Evolutionary conservation across 441 rosid species (phyloP), one percentile per base, ranked within the genome.

Genomic region (Omphalea diandra): DNA sequence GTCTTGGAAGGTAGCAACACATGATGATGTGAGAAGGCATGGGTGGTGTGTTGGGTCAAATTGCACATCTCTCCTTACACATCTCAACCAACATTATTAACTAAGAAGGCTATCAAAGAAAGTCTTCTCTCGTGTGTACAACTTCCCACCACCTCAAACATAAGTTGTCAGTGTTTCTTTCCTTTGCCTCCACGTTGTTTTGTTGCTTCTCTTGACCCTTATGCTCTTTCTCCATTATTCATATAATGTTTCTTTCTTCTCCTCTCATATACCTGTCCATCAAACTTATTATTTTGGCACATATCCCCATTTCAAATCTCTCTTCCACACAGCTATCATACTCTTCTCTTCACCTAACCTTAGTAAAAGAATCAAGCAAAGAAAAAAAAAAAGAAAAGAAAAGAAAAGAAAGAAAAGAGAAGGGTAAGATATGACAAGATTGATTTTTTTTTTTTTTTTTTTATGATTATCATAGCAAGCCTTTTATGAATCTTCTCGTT

Each of bases 181-280:
- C 72, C 82, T 81, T 80, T 63, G 72, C 78, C 76, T 75, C 75
- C 82, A 81, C 85, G 83, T 78, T 76, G 76, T 58, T 57, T 67
- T 55, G 76, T 56, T 67, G 49, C 71, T 63, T 64, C 66, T 31
- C 69, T 67, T 71, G 53, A 43, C 69, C 67, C 46, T 52, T 55
- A 55, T 68, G 26, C 26, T 24, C 49, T 53, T n/a, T 2, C 52
- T 31, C 53, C 67, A 58, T 66, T 27, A 44, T 73, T 72, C 55
- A 44, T 64, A 53, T 26, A 32, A 57, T 20, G 35, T 8, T 22
- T 4, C 18, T 17, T n/a, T 18, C 18, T 26, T 7, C 10, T 26
- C 24, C n/a, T n/a, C n/a, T n/a, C n/a, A 11, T 47, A 11, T 50
- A 17, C 20, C 35, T 44, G 6, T 41, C 22, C 14, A 38, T 55